Percentiles rank a stretch among this genome's conserved stretches.
phyloP scores from a whole-genome alignment of 2,329 filamentous ascomycete genomes.

The Colletotrichum nymphaeae region DNA sequence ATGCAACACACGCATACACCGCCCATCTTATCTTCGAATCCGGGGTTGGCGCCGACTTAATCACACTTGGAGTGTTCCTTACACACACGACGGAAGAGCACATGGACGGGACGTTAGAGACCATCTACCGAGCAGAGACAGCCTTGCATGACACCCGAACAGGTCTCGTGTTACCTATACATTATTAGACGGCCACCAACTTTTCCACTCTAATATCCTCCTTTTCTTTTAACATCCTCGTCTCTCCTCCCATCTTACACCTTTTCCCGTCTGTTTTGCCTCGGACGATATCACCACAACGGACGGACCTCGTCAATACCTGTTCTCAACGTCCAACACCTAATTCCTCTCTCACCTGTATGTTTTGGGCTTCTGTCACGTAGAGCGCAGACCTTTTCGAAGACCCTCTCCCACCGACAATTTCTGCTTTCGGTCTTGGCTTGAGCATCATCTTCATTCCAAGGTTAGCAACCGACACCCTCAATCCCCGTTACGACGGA shows the following conservation, averaged over 20 bases:
- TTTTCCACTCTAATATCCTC: not conserved
- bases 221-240: not conserved
- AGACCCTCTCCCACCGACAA: not conserved
- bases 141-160: constrained; percentile 1
- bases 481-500: not conserved
- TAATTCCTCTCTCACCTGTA: not conserved
- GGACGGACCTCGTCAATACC: not conserved
- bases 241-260: not conserved
- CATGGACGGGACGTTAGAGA: constrained; percentile 6
- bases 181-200: not conserved
- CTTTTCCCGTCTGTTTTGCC: not conserved
- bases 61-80: not conserved
- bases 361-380: not conserved
- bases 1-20: not conserved
- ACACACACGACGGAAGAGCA: constrained; percentile 3
- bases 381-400: constrained; percentile 1
- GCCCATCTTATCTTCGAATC: constrained; percentile 4
- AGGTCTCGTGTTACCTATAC: not conserved
- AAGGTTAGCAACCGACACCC: not conserved
- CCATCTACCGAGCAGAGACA: not conserved
- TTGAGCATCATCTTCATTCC: constrained; percentile 3
- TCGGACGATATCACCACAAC: not conserved
- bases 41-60: constrained; percentile 32
- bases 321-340: constrained; percentile 6
- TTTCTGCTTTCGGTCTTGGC: constrained; percentile 8